Conservation (phyloP, 2,329 filamentous ascomycete species). For the Colletotrichum cereale region DNA sequence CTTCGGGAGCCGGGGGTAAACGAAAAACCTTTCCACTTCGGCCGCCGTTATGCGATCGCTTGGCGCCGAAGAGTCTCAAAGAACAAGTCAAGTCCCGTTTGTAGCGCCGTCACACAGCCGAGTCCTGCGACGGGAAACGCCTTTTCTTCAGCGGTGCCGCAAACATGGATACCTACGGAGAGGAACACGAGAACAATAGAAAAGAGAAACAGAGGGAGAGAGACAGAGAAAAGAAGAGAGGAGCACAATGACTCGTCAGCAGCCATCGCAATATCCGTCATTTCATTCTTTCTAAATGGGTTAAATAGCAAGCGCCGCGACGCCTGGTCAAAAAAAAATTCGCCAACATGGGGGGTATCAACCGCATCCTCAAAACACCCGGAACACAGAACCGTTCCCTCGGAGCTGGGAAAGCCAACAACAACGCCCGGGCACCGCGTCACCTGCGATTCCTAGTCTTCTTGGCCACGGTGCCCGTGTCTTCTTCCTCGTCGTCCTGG, state of each 20-base stretch:
- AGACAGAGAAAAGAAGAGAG: not conserved
- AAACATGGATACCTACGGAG: too few species aligned
- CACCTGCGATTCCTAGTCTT: slow-evolving; percentile 70
- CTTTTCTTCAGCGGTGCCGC: not conserved
- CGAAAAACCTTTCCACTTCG: slow-evolving; percentile 16
- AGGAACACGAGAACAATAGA: too few species aligned
- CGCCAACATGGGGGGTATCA: slow-evolving; percentile 37
- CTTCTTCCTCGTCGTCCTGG: slow-evolving; percentile 85
- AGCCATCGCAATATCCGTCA: not conserved
- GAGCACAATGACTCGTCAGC: not conserved
- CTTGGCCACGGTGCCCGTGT: slow-evolving; percentile 68
- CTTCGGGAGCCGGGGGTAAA: slow-evolving; percentile 18
- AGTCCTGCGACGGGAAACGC: not conserved
- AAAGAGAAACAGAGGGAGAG: not conserved
- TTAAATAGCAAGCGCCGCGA: slow-evolving; percentile 9
- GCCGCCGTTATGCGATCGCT: slow-evolving; percentile 19
- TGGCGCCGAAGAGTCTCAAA: not conserved
- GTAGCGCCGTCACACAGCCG: not conserved
- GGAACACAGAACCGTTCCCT: slow-evolving; percentile 2
- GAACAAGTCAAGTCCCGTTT: not conserved
- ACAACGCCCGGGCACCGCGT: slow-evolving; percentile 29
- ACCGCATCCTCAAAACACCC: slow-evolving; percentile 33
- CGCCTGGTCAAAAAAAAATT: slow-evolving; percentile 17
- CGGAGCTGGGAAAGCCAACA: slow-evolving; percentile 4
- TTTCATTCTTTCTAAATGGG: slow-evolving; percentile 6